Conservation (phyloP, 495 filamentous ascomycete species). For the Penicillium egyptiacum region DNA sequence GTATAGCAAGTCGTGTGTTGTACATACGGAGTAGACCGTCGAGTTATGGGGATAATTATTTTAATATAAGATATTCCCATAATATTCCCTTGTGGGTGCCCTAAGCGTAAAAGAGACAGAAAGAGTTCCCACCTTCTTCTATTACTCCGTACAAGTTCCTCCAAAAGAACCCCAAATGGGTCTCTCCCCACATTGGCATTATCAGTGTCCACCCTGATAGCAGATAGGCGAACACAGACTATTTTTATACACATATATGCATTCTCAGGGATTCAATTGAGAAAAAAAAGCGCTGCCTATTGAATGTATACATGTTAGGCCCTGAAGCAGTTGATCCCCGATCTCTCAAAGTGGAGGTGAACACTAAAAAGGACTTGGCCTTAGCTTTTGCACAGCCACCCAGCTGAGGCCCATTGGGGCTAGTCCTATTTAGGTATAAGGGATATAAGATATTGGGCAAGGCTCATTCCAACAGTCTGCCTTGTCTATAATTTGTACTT, state of each 20-base stretch:
- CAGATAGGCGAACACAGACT: constrained; percentile 11
- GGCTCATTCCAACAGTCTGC: constrained; percentile 17
- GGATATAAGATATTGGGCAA: constrained; percentile 12
- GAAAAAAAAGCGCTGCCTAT: background rate
- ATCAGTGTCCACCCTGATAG: constrained; percentile 16
- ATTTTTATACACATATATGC: background rate
- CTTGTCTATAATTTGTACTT: constrained; percentile 7
- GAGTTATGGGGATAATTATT: background rate
- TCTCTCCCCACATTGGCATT: constrained; percentile 18
- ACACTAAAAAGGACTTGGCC: background rate
- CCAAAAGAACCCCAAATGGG: constrained; percentile 3
- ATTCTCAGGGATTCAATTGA: background rate
- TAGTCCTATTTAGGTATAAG: constrained; percentile 9
- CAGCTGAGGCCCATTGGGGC: constrained; percentile 26
- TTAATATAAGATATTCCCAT: constrained; percentile 3
- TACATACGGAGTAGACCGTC: background rate
- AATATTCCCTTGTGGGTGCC: constrained; percentile 5
- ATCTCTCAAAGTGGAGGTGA: background rate
- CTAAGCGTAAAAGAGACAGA: constrained; percentile 5
- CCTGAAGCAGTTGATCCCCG: background rate
- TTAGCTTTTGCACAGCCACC: constrained; percentile 36
- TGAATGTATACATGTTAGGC: background rate
- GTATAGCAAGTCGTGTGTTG: background rate
- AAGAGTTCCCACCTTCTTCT: constrained; percentile 1
- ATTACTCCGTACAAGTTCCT: constrained; percentile 2